These are phyloP conservation scores for Nemania diffusa DNA, from an alignment of 2,329 filamentous ascomycete genomes.

Conservation along the genomic window DNA sequence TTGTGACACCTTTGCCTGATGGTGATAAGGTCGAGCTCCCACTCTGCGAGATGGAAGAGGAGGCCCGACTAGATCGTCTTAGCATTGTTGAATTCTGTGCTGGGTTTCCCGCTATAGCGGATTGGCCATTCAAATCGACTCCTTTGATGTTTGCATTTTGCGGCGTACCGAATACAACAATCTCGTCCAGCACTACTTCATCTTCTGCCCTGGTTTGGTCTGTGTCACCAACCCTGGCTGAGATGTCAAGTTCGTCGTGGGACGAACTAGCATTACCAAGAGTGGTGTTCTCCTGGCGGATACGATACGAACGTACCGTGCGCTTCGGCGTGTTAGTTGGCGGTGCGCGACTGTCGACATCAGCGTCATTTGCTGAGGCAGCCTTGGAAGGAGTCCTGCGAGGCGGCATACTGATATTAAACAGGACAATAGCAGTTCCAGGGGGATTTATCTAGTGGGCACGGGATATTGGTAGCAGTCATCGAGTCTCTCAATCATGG, in stretches of 20 bases:
- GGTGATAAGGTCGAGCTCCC: conserved; percentile 5
- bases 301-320: neutral
- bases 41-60: conserved; percentile 32
- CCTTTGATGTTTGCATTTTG: conserved; percentile 2
- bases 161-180: conserved; percentile 2
- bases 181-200: conserved; percentile 19
- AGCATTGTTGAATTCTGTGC: neutral
- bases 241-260: conserved; percentile 29
- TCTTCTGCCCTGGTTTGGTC: conserved; percentile 2
- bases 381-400: conserved; percentile 25
- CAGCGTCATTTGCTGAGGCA: neutral
- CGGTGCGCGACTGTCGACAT: neutral
- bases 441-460: neutral
- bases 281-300: neutral
- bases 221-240: neutral
- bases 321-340: conserved; percentile 18
- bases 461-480: neutral
- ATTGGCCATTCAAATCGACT: neutral
- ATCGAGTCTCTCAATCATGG: neutral
- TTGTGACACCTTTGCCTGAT: conserved; percentile 21
- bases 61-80: conserved; percentile 6
- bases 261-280: neutral
- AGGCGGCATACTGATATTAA: conserved; percentile 35
- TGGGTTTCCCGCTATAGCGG: neutral
- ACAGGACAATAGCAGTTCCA: neutral